phyloP scores from a whole-genome alignment of 768 basidiomycete species.

The Suillus occidentalis region DNA sequence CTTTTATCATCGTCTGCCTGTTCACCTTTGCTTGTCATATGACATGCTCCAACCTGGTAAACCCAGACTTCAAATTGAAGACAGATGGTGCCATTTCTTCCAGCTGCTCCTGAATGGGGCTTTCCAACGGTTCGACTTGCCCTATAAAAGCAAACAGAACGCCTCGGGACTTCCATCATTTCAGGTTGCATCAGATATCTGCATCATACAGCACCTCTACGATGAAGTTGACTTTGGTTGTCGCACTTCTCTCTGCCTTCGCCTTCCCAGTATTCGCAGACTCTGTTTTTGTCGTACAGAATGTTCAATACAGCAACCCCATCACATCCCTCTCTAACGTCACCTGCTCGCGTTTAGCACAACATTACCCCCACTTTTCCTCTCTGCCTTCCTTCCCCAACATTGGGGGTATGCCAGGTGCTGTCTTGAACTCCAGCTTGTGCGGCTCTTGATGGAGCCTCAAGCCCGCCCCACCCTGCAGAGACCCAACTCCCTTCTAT shows the following conservation, averaged over 20 bases:
- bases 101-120: neutral
- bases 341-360: constrained; percentile 18
- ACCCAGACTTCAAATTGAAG: neutral
- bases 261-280: neutral
- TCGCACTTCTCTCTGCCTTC: constrained; percentile 11
- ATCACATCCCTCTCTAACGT: constrained; percentile 8
- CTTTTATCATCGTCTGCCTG: too few relatives aligned
- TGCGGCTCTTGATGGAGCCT: constrained; percentile 12
- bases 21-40: neutral
- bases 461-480: neutral
- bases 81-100: neutral
- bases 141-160: neutral
- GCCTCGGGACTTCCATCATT: neutral
- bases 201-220: neutral
- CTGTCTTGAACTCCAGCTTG: neutral
- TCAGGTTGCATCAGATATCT: neutral
- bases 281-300: neutral
- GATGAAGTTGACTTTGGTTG: constrained; percentile 5
- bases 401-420: constrained; percentile 8
- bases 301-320: constrained; percentile 7
- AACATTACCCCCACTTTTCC: constrained; percentile 14
- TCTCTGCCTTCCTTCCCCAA: constrained; percentile 12
- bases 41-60: neutral
- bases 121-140: neutral
- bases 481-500: neutral